These are phyloP conservation scores for Vicia villosa DNA, from an alignment of 306 rosid species.

Conservation along the genomic window DNA sequence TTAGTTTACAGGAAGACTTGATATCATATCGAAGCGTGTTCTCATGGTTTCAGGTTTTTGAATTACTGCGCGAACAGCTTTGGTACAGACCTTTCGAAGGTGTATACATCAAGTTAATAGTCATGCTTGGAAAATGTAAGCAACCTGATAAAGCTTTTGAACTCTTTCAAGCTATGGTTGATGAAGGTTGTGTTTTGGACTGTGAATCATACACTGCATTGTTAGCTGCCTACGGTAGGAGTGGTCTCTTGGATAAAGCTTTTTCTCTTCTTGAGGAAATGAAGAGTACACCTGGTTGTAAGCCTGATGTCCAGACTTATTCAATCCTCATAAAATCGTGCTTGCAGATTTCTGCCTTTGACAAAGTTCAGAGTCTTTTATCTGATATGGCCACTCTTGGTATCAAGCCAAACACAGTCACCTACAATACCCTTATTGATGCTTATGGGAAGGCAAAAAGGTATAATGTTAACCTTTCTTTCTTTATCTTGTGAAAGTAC, in stretches of 20 bases:
- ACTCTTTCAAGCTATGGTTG: constrained; percentile 78
- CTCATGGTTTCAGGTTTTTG: constrained; percentile 73
- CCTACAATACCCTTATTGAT: constrained; percentile 85
- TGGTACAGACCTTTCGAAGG: constrained; percentile 84
- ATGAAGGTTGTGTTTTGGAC: constrained; percentile 75
- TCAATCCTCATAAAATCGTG: constrained; percentile 90
- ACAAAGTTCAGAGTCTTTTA: constrained; percentile 69
- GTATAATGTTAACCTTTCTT: constrained; percentile 48
- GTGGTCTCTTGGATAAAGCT: constrained; percentile 78
- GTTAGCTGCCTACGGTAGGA: constrained; percentile 88
- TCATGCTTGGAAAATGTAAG: constrained; percentile 96
- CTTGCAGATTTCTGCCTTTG: constrained; percentile 70
- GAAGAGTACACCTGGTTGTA: constrained; percentile 70
- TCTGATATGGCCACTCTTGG: constrained; percentile 73
- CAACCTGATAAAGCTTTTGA: constrained; percentile 81
- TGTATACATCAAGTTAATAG: constrained; percentile 78
- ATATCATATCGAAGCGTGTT: constrained; percentile 25
- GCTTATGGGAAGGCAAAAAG: constrained; percentile 88
- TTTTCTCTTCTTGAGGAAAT: constrained; percentile 76
- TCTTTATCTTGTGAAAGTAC: constrained; percentile 30
- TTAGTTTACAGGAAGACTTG: constrained; percentile 15
- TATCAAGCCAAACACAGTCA: constrained; percentile 80
- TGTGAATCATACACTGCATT: constrained; percentile 85
- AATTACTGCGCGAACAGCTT: constrained; percentile 74
- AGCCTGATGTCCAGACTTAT: constrained; percentile 90